Evolutionary conservation across 805 yeast genomes (phyloP).

Genomic region (Candida manassasensis): DNA sequence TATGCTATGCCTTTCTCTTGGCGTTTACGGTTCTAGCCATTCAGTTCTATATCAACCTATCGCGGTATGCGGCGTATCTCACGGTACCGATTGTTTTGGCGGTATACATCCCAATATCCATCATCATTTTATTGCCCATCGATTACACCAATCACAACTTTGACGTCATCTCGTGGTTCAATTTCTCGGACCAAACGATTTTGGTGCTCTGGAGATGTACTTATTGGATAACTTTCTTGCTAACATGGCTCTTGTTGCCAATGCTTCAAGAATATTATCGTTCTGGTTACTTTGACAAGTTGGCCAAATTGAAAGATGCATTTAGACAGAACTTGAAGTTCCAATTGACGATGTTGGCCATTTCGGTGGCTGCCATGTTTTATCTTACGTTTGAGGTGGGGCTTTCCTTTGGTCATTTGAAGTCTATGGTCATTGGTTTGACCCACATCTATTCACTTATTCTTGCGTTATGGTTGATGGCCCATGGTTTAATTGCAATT

Average conservation of each 20-base stretch:
- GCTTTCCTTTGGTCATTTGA: conserved; percentile 50
- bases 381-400: conserved; percentile 54
- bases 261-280: conserved; percentile 66
- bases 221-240: conserved; percentile 75
- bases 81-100: conserved; percentile 50
- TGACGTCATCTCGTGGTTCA: conserved; percentile 36
- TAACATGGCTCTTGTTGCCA: conserved; percentile 77
- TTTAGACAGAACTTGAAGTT: conserved; percentile 52
- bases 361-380: conserved; percentile 50
- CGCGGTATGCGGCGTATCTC: conserved; percentile 36
- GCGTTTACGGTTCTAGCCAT: conserved; percentile 28
- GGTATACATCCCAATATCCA: conserved; percentile 70
- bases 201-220: conserved; percentile 65
- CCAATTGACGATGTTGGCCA: conserved; percentile 51
- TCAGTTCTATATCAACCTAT: conserved; percentile 31
- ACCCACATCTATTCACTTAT: conserved; percentile 74
- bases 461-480: conserved; percentile 77
- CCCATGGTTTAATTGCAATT: conserved; percentile 68
- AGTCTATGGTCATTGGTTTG: conserved; percentile 65
- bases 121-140: conserved; percentile 66
- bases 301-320: conserved; percentile 51
- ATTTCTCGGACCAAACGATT: conserved; percentile 42
- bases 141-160: conserved; percentile 60
- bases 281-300: conserved; percentile 57
- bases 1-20: conserved; percentile 26